These are phyloP conservation scores for Sugiyamaella mastotermitis DNA, from an alignment of 805 yeast genomes.

Conservation along the genomic window DNA sequence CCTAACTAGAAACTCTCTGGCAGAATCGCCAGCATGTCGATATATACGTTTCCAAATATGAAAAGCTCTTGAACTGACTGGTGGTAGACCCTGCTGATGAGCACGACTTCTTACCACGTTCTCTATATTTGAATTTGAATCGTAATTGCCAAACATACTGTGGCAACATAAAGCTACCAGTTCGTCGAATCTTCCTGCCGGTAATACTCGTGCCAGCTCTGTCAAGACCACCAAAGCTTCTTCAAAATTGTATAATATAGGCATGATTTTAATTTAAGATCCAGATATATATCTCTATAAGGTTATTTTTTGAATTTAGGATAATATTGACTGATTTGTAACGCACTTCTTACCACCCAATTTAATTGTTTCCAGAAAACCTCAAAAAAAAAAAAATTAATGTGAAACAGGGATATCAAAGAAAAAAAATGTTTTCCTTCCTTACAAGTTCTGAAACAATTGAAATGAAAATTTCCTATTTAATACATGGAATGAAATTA, in stretches of 20 bases:
- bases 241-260: conserved; percentile 7
- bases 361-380: too few species aligned
- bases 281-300: too few species aligned
- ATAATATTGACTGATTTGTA: too few species aligned
- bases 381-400: too few species aligned
- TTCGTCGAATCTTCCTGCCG: conserved; percentile 4
- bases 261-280: too few species aligned
- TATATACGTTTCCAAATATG: conserved; percentile 9
- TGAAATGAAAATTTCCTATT: too few species aligned
- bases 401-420: too few species aligned
- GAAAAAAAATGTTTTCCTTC: too few species aligned
- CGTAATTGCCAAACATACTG: conserved; percentile 12
- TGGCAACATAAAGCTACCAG: conserved; percentile 11
- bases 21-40: conserved; percentile 11
- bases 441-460: too few species aligned
- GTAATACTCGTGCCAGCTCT: conserved; percentile 2
- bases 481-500: too few species aligned
- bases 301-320: too few species aligned
- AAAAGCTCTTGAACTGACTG: conserved; percentile 6
- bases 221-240: conserved; percentile 10
- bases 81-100: conserved; percentile 7
- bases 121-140: conserved; percentile 3
- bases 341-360: too few species aligned
- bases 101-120: conserved; percentile 2
- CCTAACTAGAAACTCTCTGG: conserved; percentile 6